Conservation (phyloP, 371 early-diverging fungal genomes). For the Sporodiniella umbellata region DNA sequence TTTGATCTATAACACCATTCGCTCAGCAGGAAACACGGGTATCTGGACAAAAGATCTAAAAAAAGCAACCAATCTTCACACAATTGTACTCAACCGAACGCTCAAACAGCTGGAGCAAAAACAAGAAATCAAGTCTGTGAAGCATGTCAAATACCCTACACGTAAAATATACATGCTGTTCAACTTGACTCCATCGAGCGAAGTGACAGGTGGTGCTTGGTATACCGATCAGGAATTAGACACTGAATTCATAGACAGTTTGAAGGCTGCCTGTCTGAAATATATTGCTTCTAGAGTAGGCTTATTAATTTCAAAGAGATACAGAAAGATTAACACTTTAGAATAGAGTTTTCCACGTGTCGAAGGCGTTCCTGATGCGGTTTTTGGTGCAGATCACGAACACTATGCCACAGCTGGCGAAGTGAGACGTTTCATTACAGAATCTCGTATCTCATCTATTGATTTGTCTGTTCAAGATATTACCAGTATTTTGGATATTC, state of each 20-base stretch:
- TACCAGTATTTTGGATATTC: conserved; percentile 74
- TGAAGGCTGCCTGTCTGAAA: conserved; percentile 74
- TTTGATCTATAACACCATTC: conserved; percentile 80
- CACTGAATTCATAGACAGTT: conserved; percentile 86
- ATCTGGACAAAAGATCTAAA: conserved; percentile 94
- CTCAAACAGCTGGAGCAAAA: conserved; percentile 84
- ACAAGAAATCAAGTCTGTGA: conserved; percentile 88
- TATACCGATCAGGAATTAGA: conserved; percentile 97
- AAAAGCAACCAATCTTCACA: conserved; percentile 81
- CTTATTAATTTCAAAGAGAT: neutral
- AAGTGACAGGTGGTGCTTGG: conserved; percentile 97
- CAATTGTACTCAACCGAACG: conserved; percentile 75
- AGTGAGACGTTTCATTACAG: conserved; percentile 69
- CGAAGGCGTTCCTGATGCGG: conserved; percentile 41
- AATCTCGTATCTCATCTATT: conserved; percentile 71
- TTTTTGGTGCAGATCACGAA: conserved; percentile 54
- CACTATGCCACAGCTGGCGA: conserved; percentile 74
- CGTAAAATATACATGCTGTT: conserved; percentile 94
- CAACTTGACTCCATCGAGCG: conserved; percentile 85
- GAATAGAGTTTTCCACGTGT: conserved; percentile 65
- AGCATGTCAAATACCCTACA: conserved; percentile 91
- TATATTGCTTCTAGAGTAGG: conserved; percentile 70
- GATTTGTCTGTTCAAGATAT: conserved; percentile 78
- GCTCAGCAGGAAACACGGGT: conserved; percentile 79
- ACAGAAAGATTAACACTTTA: neutral